These are phyloP conservation scores for Paramecium sonneborni DNA, from an alignment of 73 alveolate species.

Conservation along the genomic window DNA sequence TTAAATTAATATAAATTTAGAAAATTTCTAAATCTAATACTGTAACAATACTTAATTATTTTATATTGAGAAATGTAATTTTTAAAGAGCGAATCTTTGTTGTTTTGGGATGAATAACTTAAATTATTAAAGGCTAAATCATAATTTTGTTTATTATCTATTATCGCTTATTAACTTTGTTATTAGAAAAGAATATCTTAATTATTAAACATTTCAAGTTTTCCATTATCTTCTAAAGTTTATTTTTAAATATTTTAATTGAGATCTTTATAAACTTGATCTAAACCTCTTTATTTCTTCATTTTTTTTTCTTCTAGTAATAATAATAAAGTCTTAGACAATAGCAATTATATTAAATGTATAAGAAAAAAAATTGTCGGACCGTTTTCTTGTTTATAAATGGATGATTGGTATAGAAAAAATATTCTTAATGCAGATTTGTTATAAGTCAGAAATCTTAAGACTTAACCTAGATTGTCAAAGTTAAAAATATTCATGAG, in stretches of 20 bases:
- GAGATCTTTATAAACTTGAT: background rate
- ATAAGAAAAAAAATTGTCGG: background rate
- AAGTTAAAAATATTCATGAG: background rate
- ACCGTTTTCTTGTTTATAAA: constrained; percentile 7
- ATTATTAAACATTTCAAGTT: background rate
- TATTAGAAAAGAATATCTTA: background rate
- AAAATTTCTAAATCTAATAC: background rate
- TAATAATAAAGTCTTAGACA: too few relatives aligned
- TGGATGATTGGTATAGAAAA: constrained; percentile 47
- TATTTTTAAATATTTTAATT: too few relatives aligned
- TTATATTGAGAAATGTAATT: background rate
- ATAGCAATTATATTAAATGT: background rate
- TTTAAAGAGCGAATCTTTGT: background rate
- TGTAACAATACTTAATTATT: background rate
- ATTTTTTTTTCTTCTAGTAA: too few relatives aligned
- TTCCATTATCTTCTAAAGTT: background rate
- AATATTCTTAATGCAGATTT: background rate
- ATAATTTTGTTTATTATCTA: background rate
- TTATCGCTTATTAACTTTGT: background rate
- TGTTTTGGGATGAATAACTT: background rate
- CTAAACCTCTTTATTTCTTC: too few relatives aligned
- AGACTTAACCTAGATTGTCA: background rate
- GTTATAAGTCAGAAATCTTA: background rate
- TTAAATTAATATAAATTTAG: background rate
- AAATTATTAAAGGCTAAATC: background rate